Percentiles rank a stretch among this genome's conserved stretches.
Evolutionary conservation across 1,284 basidiomycete genomes (phyloP).

Genomic region (Moesziomyces sp.): DNA sequence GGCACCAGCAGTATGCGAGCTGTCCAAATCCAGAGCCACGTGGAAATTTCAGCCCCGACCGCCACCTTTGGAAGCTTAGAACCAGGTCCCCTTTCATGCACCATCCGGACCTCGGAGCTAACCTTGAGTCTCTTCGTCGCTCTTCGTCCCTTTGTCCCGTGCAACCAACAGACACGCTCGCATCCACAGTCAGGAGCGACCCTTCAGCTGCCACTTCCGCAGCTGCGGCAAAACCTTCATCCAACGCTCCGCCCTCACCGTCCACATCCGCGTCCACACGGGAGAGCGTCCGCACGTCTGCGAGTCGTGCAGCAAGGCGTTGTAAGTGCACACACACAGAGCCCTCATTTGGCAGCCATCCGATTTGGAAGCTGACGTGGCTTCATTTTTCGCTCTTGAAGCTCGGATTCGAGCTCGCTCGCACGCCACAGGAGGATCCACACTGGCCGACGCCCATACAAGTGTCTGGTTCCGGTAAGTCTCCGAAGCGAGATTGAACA

Average conservation of each 20-base stretch:
- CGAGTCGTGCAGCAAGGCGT: slow-evolving; percentile 71
- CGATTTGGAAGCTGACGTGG: not conserved
- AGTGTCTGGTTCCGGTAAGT: slow-evolving; percentile 60
- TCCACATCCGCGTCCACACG: slow-evolving; percentile 85
- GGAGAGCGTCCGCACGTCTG: slow-evolving; percentile 82
- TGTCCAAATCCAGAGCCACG: no score
- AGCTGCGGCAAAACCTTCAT: slow-evolving; percentile 65
- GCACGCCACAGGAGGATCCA: slow-evolving; percentile 81
- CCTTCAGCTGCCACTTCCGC: slow-evolving; percentile 54
- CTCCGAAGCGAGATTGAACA: not conserved
- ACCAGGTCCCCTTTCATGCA: no score
- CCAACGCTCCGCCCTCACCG: slow-evolving; percentile 75
- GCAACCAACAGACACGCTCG: slow-evolving; percentile 52
- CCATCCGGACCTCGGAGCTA: no score
- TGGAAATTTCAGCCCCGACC: no score
- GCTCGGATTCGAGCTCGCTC: slow-evolving; percentile 72
- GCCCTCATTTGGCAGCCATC: no score
- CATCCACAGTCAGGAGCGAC: slow-evolving; percentile 63
- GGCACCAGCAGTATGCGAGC: no score
- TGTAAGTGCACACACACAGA: slow-evolving; percentile 29
- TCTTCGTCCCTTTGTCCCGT: slow-evolving; percentile 4
- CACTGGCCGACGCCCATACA: slow-evolving; percentile 69
- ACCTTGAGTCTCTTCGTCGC: not conserved
- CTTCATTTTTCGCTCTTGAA: not conserved
- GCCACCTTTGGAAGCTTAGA: no score